phyloP scores from a whole-genome alignment of 2,329 filamentous ascomycete species.

The Aspergillus ibericus region DNA sequence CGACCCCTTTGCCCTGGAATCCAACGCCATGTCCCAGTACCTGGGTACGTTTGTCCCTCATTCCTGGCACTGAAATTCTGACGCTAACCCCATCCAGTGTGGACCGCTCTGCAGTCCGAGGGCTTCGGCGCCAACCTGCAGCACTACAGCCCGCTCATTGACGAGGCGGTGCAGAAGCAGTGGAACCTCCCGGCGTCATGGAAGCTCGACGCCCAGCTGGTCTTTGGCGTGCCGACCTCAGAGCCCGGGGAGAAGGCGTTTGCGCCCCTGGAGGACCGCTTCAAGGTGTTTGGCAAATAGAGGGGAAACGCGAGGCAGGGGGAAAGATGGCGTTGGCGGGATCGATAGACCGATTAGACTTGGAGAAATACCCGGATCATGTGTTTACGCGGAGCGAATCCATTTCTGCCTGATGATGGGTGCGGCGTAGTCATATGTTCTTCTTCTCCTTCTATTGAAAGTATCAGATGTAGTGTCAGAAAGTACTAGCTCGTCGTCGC shows the following conservation, averaged over 20 bases:
- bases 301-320: not conserved
- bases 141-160: constrained; percentile 86
- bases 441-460: too few relatives aligned
- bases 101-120: constrained; percentile 78
- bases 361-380: too few relatives aligned
- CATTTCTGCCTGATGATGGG: too few relatives aligned
- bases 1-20: constrained; percentile 72
- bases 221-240: constrained; percentile 61
- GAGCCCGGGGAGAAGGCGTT: constrained; percentile 30
- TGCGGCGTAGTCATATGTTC: too few relatives aligned
- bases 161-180: constrained; percentile 65
- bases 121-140: constrained; percentile 85
- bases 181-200: constrained; percentile 72
- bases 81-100: constrained; percentile 47
- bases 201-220: constrained; percentile 78
- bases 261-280: constrained; percentile 31
- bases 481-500: too few relatives aligned
- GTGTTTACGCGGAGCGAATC: too few relatives aligned
- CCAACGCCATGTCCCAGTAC: constrained; percentile 76
- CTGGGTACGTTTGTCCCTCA: constrained; percentile 34
- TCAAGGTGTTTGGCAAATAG: constrained; percentile 39
- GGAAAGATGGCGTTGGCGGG: not conserved
- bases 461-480: too few relatives aligned
- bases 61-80: too few relatives aligned
- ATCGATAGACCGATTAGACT: too few relatives aligned